These are phyloP conservation scores for Sungouiella thailandica DNA, from an alignment of 805 yeast species.

Conservation along the genomic window DNA sequence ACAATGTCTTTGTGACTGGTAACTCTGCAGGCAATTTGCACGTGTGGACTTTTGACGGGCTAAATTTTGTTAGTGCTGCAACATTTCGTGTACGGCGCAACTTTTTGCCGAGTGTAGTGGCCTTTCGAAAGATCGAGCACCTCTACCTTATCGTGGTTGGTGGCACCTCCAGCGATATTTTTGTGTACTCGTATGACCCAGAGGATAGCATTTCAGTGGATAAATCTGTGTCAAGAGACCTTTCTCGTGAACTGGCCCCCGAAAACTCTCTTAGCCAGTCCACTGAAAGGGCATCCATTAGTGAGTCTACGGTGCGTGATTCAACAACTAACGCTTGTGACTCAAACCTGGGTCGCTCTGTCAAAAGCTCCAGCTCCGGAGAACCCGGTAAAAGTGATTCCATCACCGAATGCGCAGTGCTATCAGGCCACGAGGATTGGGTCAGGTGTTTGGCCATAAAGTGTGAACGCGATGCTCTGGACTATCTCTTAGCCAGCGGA, in stretches of 20 bases:
- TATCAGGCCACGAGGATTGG: constrained; percentile 98
- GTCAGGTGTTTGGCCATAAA: constrained; percentile 67
- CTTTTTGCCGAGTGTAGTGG: constrained; percentile 43
- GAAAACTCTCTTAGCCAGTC: too few species aligned
- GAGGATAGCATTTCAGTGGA: too few species aligned
- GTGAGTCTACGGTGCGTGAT: neutral
- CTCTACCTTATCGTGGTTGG: constrained; percentile 60
- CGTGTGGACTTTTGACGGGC: constrained; percentile 41
- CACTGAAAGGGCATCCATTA: too few species aligned
- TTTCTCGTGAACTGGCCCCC: too few species aligned
- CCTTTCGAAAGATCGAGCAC: constrained; percentile 27
- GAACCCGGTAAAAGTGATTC: constrained; percentile 8
- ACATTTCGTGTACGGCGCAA: constrained; percentile 36
- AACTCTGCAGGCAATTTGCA: constrained; percentile 56
- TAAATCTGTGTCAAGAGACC: too few species aligned
- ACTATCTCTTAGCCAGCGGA: constrained; percentile 75
- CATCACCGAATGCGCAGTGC: constrained; percentile 38
- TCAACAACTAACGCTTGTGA: too few species aligned
- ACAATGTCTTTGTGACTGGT: constrained; percentile 51
- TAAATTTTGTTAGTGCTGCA: constrained; percentile 20
- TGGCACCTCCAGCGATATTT: constrained; percentile 57
- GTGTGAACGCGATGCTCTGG: constrained; percentile 41
- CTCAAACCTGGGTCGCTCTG: neutral
- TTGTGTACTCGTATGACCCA: constrained; percentile 44
- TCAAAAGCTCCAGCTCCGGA: too few species aligned